These are phyloP conservation scores for Berberis vulgaris DNA, from an alignment of 164 flowering plant species.

Conservation along the genomic window DNA sequence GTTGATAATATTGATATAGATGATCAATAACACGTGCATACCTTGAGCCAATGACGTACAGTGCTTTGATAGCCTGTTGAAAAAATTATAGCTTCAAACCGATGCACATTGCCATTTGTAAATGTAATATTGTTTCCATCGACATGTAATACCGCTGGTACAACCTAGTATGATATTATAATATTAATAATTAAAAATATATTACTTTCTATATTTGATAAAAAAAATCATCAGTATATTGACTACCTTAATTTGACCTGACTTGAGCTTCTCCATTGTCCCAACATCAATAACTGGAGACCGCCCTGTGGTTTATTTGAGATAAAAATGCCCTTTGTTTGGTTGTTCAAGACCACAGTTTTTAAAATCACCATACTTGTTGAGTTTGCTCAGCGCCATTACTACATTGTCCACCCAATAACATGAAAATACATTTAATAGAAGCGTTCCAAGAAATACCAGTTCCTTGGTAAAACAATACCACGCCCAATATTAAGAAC, in stretches of 20 bases:
- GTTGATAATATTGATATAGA: neutral
- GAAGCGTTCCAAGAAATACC: conserved; percentile 25
- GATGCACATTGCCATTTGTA: neutral
- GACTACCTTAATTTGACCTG: conserved; percentile 26
- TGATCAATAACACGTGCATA: neutral
- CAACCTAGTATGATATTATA: neutral
- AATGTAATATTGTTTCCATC: neutral
- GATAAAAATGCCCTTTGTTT: conserved; percentile 22
- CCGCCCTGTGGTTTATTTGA: conserved; percentile 23
- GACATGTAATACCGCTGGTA: conserved; percentile 1
- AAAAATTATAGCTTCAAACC: conserved; percentile 6
- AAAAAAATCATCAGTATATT: neutral
- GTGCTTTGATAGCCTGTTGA: conserved; percentile 9
- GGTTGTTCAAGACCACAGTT: conserved; percentile 30
- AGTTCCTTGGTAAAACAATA: conserved; percentile 29
- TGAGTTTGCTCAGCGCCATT: neutral
- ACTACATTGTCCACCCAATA: conserved; percentile 18
- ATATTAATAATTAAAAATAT: neutral
- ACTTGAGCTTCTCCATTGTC: conserved; percentile 22
- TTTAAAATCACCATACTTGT: conserved; percentile 19
- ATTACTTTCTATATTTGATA: neutral
- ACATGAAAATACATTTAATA: conserved; percentile 18
- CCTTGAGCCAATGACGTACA: conserved; percentile 9
- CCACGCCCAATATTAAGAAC: neutral
- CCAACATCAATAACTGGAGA: conserved; percentile 41